A percentile compares a stretch with the other conserved stretches of the same genome.
phyloP scores from a whole-genome alignment of 2,329 filamentous ascomycete genomes.

The Aspergillus sp. region DNA sequence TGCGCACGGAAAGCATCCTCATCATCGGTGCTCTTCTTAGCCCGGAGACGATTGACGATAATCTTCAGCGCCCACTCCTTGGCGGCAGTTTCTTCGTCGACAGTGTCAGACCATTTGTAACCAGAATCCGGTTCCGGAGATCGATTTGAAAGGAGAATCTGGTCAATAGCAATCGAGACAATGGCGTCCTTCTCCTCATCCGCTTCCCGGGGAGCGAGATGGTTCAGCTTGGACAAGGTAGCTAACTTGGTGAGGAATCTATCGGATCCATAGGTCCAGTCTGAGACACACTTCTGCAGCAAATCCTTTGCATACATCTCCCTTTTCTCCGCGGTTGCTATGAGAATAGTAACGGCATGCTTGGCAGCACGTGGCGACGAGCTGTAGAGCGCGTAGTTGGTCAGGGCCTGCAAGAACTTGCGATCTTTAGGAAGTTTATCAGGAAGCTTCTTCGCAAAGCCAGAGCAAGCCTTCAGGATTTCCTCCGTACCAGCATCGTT shows the following conservation, averaged over 20 bases:
- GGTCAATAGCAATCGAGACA: conserved; percentile 66
- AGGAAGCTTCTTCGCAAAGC: conserved; percentile 80
- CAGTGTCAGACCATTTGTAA: conserved; percentile 61
- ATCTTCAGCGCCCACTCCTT: conserved; percentile 80
- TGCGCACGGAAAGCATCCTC: conserved; percentile 42
- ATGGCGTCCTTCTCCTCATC: conserved; percentile 70
- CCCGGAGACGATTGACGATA: conserved; percentile 76
- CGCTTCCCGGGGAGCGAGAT: conserved; percentile 65
- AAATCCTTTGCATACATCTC: conserved; percentile 82
- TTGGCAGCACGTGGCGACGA: conserved; percentile 78
- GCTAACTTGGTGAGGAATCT: conserved; percentile 61
- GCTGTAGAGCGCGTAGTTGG: conserved; percentile 76
- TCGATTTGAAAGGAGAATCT: conserved; percentile 66
- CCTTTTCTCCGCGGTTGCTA: conserved; percentile 69
- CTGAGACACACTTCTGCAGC: conserved; percentile 65
- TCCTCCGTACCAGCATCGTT: conserved; percentile 75
- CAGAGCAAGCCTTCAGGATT: conserved; percentile 87
- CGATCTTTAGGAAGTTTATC: conserved; percentile 74
- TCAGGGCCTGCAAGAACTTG: conserved; percentile 73
- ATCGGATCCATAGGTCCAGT: conserved; percentile 64
- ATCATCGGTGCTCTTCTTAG: conserved; percentile 45
- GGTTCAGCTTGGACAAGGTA: conserved; percentile 59
- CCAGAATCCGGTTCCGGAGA: conserved; percentile 48
- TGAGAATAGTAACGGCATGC: conserved; percentile 84
- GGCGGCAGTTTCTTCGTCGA: conserved; percentile 74